These are phyloP conservation scores for Schwanniomyces etchellsii DNA, from an alignment of 1,139 yeast genomes.

Conservation along the genomic window DNA sequence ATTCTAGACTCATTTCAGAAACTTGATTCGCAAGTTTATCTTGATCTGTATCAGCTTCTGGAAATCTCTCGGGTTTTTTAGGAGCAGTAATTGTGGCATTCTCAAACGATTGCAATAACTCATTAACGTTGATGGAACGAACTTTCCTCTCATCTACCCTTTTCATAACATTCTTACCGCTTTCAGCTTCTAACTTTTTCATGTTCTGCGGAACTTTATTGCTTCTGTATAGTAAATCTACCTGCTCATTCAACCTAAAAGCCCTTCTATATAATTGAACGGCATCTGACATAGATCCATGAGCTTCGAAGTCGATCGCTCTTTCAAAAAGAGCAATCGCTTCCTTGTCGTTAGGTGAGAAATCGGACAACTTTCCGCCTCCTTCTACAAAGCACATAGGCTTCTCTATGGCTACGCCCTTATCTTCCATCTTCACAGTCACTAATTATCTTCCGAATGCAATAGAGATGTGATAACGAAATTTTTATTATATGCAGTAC, in stretches of 20 bases:
- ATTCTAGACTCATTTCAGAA: conserved; percentile 27
- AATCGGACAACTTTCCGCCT: conserved; percentile 1
- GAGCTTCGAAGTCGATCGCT: conserved; percentile 68
- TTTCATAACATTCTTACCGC: conserved; percentile 25
- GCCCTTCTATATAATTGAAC: conserved; percentile 69
- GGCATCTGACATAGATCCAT: conserved; percentile 79
- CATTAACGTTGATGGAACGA: conserved; percentile 32
- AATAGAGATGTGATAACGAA: too few species aligned
- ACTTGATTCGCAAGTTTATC: conserved; percentile 10
- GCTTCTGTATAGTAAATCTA: conserved; percentile 61
- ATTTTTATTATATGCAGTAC: too few species aligned
- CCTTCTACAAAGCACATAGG: too few species aligned
- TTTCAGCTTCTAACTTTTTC: conserved; percentile 18
- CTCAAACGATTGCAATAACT: conserved; percentile 26
- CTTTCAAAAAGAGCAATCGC: conserved; percentile 65
- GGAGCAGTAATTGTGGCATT: conserved; percentile 25
- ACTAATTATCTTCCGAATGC: too few species aligned
- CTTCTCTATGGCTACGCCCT: background rate
- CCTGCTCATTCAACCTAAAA: conserved; percentile 57
- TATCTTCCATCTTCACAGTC: background rate
- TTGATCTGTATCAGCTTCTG: conserved; percentile 9
- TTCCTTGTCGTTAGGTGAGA: conserved; percentile 16
- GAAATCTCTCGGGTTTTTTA: conserved; percentile 10
- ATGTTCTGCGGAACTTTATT: conserved; percentile 34
- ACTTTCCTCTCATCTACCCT: conserved; percentile 28